Evolutionary conservation across 2,329 filamentous ascomycete species (phyloP).

Genomic region (Metarhizium anisopliae): DNA sequence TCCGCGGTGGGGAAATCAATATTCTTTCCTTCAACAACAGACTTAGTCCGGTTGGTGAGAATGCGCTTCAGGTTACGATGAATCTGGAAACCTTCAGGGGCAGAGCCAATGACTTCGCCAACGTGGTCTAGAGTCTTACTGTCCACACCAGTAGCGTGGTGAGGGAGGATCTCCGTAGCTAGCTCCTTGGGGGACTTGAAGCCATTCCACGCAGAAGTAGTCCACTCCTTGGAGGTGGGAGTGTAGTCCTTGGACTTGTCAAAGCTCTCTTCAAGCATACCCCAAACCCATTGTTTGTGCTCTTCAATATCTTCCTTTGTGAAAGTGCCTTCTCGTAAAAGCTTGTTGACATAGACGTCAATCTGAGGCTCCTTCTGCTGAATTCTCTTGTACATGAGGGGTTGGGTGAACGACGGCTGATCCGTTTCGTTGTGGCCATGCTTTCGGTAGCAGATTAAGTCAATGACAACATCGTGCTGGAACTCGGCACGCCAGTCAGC

Average conservation of each 20-base stretch:
- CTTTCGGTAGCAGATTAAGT: conserved; percentile 98
- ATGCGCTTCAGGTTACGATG: conserved; percentile 98
- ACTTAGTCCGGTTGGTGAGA: conserved; percentile 80
- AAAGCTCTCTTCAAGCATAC: conserved; percentile 97
- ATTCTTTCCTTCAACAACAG: conserved; percentile 80
- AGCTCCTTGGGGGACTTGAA: conserved; percentile 99
- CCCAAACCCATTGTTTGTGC: conserved; percentile 99
- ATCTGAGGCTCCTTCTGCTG: conserved; percentile 74
- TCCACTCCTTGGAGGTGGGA: conserved; percentile 94
- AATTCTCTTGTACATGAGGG: conserved; percentile 99
- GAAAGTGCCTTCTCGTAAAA: conserved; percentile 87
- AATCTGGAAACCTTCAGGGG: conserved; percentile 77
- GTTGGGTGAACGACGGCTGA: conserved; percentile 98
- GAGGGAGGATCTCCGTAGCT: conserved; percentile 85
- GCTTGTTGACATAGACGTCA: conserved; percentile 84
- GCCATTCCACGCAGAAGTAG: conserved; percentile 97
- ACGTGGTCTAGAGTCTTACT: conserved; percentile 68
- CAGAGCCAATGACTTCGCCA: conserved; percentile 66
- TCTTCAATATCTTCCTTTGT: conserved; percentile 97
- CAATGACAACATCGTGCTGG: conserved; percentile 96
- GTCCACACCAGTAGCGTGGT: conserved; percentile 78
- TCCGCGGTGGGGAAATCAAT: conserved; percentile 98
- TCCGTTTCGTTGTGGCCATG: conserved; percentile 99
- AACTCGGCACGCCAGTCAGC: conserved; percentile 98
- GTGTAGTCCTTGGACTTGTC: conserved; percentile 96